Evolutionary conservation across 768 basidiomycete species (phyloP).

Genomic region (Auricularia cornea): DNA sequence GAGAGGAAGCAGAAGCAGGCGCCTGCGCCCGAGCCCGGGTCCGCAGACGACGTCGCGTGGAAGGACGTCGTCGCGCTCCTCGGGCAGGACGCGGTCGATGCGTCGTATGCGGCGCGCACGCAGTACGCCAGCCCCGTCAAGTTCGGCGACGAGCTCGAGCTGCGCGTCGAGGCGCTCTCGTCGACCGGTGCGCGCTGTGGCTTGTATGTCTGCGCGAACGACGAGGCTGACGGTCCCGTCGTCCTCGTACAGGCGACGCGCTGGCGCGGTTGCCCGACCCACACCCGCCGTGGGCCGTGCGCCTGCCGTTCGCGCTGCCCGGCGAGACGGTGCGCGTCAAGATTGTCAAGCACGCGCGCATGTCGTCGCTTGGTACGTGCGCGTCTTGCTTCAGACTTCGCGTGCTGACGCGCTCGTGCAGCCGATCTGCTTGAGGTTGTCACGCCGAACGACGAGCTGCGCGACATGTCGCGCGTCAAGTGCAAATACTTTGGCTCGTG

Average conservation of each 20-base stretch:
- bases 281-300: conserved; percentile 64
- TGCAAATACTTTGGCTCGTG: conserved; percentile 89
- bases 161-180: conserved; percentile 56
- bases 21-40: conserved; percentile 50
- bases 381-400: background rate
- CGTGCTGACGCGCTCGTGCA: conserved; percentile 11
- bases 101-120: conserved; percentile 36
- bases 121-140: conserved; percentile 56
- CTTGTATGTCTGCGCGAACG: background rate
- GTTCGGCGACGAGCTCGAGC: conserved; percentile 52
- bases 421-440: conserved; percentile 67
- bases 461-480: conserved; percentile 56
- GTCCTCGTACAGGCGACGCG: conserved; percentile 46
- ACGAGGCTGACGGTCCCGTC: background rate
- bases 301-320: conserved; percentile 78
- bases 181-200: conserved; percentile 43
- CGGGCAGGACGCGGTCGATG: conserved; percentile 48
- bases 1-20: conserved; percentile 30
- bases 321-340: conserved; percentile 69
- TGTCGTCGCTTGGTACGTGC: conserved; percentile 43
- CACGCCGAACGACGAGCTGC: conserved; percentile 49
- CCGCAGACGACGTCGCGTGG: conserved; percentile 66
- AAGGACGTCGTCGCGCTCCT: conserved; percentile 62
- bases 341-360: conserved; percentile 59
- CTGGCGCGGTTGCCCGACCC: conserved; percentile 45